Evolutionary conservation across 108 stramenopile genomes (phyloP), one percentile per base, ranked within the genome.

Genomic region (Conticribra weissflogii): DNA sequence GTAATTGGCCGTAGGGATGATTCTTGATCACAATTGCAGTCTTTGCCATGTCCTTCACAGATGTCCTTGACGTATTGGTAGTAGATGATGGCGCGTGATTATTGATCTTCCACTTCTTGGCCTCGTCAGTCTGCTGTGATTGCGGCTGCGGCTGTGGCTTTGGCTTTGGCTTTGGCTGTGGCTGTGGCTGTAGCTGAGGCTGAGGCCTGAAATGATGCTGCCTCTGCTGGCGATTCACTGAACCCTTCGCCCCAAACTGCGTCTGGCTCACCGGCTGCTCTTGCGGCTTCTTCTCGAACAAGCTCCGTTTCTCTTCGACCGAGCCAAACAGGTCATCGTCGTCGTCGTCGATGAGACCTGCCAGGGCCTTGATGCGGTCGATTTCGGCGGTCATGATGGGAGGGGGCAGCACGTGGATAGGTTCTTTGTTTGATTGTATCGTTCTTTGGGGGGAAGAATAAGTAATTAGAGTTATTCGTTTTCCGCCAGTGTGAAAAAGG

Each of bases 291-390:
- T 57, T 29, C 1, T 29, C 29, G 32, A 29, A 1, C 21, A 22
- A 34, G 5, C n/a, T 17, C 21, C n/a, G 14, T 41, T 21, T 7
- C 1, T 41, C 36, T 41, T 41, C 8, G 8, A 34, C 33, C 4
- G 36, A 60, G 2, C 23, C 24, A 49, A 62, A 62, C 0, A 62
- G 28, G 30, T 62, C 59, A 45, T 59, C 61, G 46, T 62, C 61
- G 25, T 62, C 61, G 24, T 62, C 61, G 18, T 41, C 59, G 7
- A 53, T 19, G 24, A 62, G 61, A 8, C 61, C 61, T 1, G 61
- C 61, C 0, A 62, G 61, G 25, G 61, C 61, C 28, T 48, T 45
- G 46, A 62, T 62, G 33, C 61, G 46, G 27, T 62, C 47, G 2
- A 62, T 62, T 48, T 62, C 61, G 17, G 46, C 61, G 45, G 48